phyloP scores from a whole-genome alignment of 225 moss, liverwort and hornwort genomes.

The Bryoerythrophyllum caledonicum region DNA sequence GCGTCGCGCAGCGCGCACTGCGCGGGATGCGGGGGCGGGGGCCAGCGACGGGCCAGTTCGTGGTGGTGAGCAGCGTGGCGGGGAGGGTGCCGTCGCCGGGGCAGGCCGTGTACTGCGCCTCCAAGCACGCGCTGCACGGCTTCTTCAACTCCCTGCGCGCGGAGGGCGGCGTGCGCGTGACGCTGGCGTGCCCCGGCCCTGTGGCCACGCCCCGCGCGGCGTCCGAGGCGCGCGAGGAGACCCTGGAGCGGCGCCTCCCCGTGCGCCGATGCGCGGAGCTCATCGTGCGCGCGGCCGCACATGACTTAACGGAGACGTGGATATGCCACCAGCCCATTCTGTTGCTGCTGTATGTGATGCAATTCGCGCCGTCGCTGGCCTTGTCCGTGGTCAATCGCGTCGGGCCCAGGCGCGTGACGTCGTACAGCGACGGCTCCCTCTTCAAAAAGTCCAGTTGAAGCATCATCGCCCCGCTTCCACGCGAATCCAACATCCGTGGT shows the following conservation, averaged over 20 bases:
- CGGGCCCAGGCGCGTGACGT: conserved; percentile 51
- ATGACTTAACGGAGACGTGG: conserved; percentile 74
- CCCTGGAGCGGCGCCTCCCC: conserved; percentile 45
- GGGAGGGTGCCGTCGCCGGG: conserved; percentile 66
- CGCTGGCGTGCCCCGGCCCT: conserved; percentile 77
- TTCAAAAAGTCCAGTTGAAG: conserved; percentile 35
- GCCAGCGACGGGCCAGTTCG: conserved; percentile 55
- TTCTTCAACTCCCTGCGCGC: conserved; percentile 66
- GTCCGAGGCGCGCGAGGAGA: conserved; percentile 22
- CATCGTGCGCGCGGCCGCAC: conserved; percentile 64
- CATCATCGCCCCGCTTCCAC: no score
- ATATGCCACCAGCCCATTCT: conserved; percentile 67
- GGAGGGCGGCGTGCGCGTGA: conserved; percentile 77
- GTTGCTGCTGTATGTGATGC: conserved; percentile 46
- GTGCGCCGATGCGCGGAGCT: conserved; percentile 65
- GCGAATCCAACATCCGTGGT: not conserved
- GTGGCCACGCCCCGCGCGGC: conserved; percentile 51
- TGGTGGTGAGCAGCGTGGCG: conserved; percentile 83
- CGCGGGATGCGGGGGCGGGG: conserved; percentile 65
- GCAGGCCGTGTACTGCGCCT: conserved; percentile 68
- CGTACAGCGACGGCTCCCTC: conserved; percentile 18
- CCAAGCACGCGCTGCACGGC: conserved; percentile 74
- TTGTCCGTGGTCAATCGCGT: conserved; percentile 40
- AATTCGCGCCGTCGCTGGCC: conserved; percentile 48
- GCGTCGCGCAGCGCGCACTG: conserved; percentile 61